Conservation (phyloP, 2,329 filamentous ascomycete genomes). For the Botryotinia narcissicola region DNA sequence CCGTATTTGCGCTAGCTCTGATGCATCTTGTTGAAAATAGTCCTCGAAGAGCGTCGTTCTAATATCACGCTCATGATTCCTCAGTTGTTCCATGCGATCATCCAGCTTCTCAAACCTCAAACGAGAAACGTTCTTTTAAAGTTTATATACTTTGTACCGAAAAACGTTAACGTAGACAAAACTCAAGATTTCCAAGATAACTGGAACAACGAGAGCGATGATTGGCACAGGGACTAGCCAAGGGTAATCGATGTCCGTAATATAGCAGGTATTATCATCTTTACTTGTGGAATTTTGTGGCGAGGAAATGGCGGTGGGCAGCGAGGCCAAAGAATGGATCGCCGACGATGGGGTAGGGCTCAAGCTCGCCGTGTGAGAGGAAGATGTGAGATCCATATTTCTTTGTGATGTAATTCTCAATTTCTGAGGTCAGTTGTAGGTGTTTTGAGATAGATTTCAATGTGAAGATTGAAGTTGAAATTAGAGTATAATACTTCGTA, state of each 20-base stretch:
- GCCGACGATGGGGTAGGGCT: background rate
- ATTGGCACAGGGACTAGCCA: no score
- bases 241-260: background rate
- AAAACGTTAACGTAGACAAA: fast-evolving
- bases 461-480: background rate
- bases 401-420: background rate
- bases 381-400: background rate
- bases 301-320: background rate
- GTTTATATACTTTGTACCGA: no score
- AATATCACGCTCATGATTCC: no score
- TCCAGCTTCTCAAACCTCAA: no score
- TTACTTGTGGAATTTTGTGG: background rate
- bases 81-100: no score
- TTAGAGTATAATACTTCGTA: background rate
- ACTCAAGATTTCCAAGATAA: no score
- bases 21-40: no score
- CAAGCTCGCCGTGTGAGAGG: background rate
- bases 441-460: background rate
- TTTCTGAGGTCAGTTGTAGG: background rate
- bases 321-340: background rate
- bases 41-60: no score
- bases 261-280: background rate
- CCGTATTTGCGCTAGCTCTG: no score
- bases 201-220: no score
- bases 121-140: no score